Evolutionary conservation across 2,329 filamentous ascomycete genomes (phyloP), one percentile per base, ranked within the genome.

Genomic region (Xylaria sp.): DNA sequence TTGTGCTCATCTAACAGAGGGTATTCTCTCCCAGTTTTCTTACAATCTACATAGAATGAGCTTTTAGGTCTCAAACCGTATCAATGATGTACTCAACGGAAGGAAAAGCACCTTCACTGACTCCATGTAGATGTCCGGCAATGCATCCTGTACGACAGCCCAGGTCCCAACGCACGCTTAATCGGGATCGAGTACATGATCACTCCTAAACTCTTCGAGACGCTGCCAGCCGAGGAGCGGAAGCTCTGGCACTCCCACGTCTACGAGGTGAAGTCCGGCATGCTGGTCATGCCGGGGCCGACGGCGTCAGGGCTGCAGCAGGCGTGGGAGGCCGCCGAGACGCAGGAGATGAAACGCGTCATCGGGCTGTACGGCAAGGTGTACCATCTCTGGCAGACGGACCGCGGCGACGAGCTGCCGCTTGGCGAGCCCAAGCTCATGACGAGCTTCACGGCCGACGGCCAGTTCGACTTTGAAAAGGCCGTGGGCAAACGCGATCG

Each of bases 111-210:
- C 42, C 6, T 32, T n/a, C 40, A 54, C 65, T 67, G 40, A 68
- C 53, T 27, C 5, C 16, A 5, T 40, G 68, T 78, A 83, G 93
- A 96, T 70, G 85, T 97, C 65, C 88, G 93, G 3, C 93, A 97
- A 83, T 97, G 93, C 78, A 87, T 97, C 35, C 87, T 97, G 70
- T 97, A 96, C 82, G 93, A 97, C 80, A 87, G 88, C 0, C 85
- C 90, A 0, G 83, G 85, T 0, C 84, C 87, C 8, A 86, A 88
- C 29, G 93, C 93, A 0, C 87, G 91, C 0, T 86, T 97, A 21
- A 93, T 97, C 69, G 93, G 93, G 9, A 86, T 97, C 74, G 93
- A 97, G 79, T 97, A 97, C 83, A 94, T 96, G 92, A 90, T 97
- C 74, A 90, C 90, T 0, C 87, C 89, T 0, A 82, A 84, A 3